Evolutionary conservation across 345 rosid genomes (phyloP).

Genomic region (Geranium rotundifolium): DNA sequence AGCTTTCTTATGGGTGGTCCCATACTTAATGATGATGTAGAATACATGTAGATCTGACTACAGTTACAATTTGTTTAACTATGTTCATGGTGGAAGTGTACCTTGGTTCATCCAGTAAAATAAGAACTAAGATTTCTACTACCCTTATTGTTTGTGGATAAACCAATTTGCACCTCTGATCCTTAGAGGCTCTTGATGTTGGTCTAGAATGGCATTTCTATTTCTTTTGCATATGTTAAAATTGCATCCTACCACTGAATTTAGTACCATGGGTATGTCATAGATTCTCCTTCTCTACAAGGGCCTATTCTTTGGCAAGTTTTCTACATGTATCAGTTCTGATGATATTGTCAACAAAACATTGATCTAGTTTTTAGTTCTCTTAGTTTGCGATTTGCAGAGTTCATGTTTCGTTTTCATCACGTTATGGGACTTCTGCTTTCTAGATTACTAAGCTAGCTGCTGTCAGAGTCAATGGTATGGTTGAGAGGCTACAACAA

Average conservation of each 20-base stretch:
- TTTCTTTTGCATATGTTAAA: background rate
- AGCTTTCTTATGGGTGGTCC: background rate
- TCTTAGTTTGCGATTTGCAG: background rate
- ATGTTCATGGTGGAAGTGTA: background rate
- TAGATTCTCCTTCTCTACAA: background rate
- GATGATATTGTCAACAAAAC: background rate
- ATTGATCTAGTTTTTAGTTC: background rate
- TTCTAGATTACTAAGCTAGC: conserved; percentile 69
- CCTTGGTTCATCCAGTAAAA: background rate
- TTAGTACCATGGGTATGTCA: background rate
- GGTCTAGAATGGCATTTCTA: background rate
- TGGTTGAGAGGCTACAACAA: conserved; percentile 74
- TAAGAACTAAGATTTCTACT: background rate
- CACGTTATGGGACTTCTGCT: conserved; percentile 6
- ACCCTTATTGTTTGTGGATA: background rate
- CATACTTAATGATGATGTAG: background rate
- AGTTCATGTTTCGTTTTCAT: background rate
- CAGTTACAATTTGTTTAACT: background rate
- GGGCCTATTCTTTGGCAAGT: background rate
- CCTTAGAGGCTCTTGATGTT: background rate
- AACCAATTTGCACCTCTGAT: too few relatives aligned
- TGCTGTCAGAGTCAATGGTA: conserved; percentile 72
- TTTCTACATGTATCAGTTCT: background rate
- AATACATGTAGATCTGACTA: background rate
- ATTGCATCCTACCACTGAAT: background rate